These are phyloP conservation scores for Diaporthe ilicicola DNA, from an alignment of 2,329 filamentous ascomycete genomes.

Conservation along the genomic window DNA sequence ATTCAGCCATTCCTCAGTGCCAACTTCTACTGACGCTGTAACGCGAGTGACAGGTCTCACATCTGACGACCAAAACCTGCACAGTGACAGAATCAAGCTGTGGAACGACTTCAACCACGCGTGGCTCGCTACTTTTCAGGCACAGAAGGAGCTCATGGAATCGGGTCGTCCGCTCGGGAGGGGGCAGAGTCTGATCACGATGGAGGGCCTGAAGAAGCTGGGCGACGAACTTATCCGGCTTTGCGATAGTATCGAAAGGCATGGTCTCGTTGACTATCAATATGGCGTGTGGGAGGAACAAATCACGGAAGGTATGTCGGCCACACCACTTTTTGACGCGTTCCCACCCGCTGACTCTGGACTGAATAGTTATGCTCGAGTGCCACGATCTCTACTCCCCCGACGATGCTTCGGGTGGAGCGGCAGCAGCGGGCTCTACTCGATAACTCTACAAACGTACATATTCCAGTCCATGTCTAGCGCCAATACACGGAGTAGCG, in stretches of 20 bases:
- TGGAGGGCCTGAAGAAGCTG: conserved; percentile 78
- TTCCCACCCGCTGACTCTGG: conserved; percentile 16
- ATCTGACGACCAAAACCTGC: conserved; percentile 80
- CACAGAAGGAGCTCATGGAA: conserved; percentile 79
- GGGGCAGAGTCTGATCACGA: conserved; percentile 70
- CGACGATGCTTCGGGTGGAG: conserved; percentile 16
- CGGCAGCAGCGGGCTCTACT: background rate
- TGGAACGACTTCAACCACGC: conserved; percentile 96
- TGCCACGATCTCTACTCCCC: conserved; percentile 37
- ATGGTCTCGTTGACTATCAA: conserved; percentile 96
- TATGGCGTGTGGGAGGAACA: conserved; percentile 96
- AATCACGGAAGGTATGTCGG: conserved; percentile 79
- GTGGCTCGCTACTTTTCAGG: conserved; percentile 85
- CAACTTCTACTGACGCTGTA: background rate
- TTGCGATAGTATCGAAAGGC: conserved; percentile 86
- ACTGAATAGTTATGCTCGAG: conserved; percentile 45
- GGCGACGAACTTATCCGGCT: conserved; percentile 82
- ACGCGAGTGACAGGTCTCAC: conserved; percentile 72
- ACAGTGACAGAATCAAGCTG: conserved; percentile 79
- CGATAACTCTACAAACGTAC: conserved; percentile 18
- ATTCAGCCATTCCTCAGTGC: conserved; percentile 1
- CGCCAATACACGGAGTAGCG: conserved; percentile 28
- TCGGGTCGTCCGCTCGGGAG: conserved; percentile 66
- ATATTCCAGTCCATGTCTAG: conserved; percentile 13
- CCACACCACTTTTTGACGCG: background rate